Base-by-base conservation (phyloP, 1,139 yeast genomes). In the Chernovozyma aurita region DNA sequence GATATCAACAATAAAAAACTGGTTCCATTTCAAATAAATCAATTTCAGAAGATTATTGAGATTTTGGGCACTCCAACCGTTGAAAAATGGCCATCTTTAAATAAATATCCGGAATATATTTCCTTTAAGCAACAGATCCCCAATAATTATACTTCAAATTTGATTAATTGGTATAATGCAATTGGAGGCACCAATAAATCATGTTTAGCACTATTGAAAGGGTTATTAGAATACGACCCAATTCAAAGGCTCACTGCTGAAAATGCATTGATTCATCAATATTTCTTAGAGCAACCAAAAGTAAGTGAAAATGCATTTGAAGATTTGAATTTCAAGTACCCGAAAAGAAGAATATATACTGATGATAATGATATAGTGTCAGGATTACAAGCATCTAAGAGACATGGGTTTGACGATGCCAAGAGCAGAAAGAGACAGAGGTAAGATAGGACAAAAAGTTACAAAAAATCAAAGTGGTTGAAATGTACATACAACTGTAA, bases 21-120 rank as follows among this genome's bases (percentile, higher is more conserved):
- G 41, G 92, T 90, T 2, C 97, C 97, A 3, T 92, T 92, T 57
- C 98, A 92, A 59, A 80, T 85, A 39, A 90, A 85, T 53, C 99
- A 92, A 61, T 73, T 90, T 54, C 85, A 85, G 49, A 88, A 88
- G 53, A 90, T 92, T 20, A 68, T 92, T 24, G 97, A 92, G 56
- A 83, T 92, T 14, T 61, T 92, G 46, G 99, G 99, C 1, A 78
- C 95, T 0, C 99, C 99, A 1, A 77, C 77, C 3, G 55, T 68
- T 3, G 76, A 78, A 17, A 72, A 65, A 31, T 92, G 98, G 98
- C 85, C 92, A 0, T 70, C 82, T 18, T 59, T 92, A 30, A 67
- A 71, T 34, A 80, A 80, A 44, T 88, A 87, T 52, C 98, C 98
- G 0, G 98, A 92, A 50, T 92, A 73, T 53, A 71, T 71, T 15